A percentile compares a stretch with the other conserved stretches of the same genome.
These are phyloP conservation scores for Orychophragmus violaceus DNA, from an alignment of 345 rosid species.

Conservation along the genomic window DNA sequence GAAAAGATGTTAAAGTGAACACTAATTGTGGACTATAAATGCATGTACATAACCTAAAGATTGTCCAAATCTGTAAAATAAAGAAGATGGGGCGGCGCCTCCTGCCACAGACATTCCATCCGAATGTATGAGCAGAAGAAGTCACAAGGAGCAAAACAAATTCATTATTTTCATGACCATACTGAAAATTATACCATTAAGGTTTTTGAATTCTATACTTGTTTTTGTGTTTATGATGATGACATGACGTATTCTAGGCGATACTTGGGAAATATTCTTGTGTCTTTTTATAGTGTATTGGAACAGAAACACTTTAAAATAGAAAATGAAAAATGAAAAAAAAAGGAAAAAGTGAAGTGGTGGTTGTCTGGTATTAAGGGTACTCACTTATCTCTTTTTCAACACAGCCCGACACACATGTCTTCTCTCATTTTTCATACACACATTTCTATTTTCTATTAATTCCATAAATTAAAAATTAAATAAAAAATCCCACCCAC, in stretches of 20 bases:
- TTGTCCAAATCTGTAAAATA: not conserved
- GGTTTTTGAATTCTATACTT: not conserved
- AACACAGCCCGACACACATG: slow-evolving; percentile 39
- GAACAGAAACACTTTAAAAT: slow-evolving; percentile 16
- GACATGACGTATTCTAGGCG: slow-evolving; percentile 18
- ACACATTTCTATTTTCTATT: slow-evolving; percentile 19
- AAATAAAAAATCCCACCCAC: slow-evolving; percentile 18
- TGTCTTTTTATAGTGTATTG: not conserved
- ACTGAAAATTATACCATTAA: slow-evolving; percentile 1
- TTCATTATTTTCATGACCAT: not conserved
- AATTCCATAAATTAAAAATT: not conserved
- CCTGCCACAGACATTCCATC: not conserved
- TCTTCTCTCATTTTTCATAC: slow-evolving; percentile 29
- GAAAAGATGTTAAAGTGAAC: not conserved
- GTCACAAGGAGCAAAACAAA: not conserved
- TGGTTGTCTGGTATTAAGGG: slow-evolving; percentile 40
- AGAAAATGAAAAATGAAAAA: not conserved
- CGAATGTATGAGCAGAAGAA: not conserved
- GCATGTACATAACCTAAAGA: not conserved
- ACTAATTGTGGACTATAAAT: slow-evolving; percentile 1
- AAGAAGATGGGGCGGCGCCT: slow-evolving; percentile 17
- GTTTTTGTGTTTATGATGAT: slow-evolving; percentile 17
- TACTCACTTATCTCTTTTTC: slow-evolving; percentile 36
- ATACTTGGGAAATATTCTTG: not conserved
- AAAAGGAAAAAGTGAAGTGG: slow-evolving; percentile 14